phyloP scores from a whole-genome alignment of 2,329 filamentous ascomycete species.

The Domatiomyces globalis region DNA sequence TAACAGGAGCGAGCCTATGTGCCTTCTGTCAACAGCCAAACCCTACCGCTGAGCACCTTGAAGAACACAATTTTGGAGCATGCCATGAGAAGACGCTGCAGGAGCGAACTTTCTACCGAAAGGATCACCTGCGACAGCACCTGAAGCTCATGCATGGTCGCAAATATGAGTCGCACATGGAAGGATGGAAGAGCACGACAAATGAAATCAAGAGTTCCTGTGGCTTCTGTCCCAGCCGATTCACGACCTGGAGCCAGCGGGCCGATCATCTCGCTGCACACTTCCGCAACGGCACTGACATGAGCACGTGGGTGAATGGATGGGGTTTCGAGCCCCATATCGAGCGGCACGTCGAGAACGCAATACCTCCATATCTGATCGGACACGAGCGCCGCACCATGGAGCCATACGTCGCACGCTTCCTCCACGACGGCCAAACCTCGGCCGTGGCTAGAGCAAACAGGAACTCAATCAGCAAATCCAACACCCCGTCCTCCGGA shows the following conservation, averaged over 20 bases:
- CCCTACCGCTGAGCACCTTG: constrained; percentile 42
- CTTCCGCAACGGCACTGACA: constrained; percentile 26
- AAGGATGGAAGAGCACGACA: constrained; percentile 40
- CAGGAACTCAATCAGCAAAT: not conserved
- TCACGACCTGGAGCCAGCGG: constrained; percentile 22
- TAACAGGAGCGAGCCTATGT: constrained; percentile 29
- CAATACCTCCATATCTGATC: constrained; percentile 26
- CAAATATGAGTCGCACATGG: constrained; percentile 35
- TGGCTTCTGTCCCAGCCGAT: constrained; percentile 23
- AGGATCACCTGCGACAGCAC: constrained; percentile 45
- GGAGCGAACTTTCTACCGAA: constrained; percentile 45
- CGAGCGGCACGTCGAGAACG: constrained; percentile 24
- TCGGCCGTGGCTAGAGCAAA: not conserved
- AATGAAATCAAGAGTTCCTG: constrained; percentile 34
- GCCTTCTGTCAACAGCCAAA: constrained; percentile 44
- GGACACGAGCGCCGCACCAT: constrained; percentile 22
- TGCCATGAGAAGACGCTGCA: constrained; percentile 48
- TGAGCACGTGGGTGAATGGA: constrained; percentile 26
- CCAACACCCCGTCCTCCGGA: constrained; percentile 5
- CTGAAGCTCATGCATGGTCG: constrained; percentile 41
- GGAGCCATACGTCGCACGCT: constrained; percentile 18
- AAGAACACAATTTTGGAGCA: constrained; percentile 43
- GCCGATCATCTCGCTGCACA: constrained; percentile 29
- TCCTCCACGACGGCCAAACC: constrained; percentile 2
- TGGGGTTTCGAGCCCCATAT: constrained; percentile 27